Base-by-base conservation (phyloP, 2,329 filamentous ascomycete species). In the Cephalotrichum gorgonifer region DNA sequence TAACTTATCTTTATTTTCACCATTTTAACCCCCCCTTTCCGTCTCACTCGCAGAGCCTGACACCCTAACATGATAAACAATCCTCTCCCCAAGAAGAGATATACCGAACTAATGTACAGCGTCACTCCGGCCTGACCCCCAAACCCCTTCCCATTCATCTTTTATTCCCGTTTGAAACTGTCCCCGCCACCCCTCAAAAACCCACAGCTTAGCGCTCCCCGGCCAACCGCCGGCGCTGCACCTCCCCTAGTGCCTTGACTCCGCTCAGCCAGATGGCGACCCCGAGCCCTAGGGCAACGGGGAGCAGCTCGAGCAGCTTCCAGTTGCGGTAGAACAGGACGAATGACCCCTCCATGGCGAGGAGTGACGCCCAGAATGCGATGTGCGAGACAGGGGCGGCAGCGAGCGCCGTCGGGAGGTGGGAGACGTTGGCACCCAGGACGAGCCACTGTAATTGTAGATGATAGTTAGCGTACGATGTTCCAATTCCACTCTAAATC, bases 301-400 rank as follows among this genome's bases (percentile, higher is more conserved):
- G 90, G 45, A 98, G 73, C 14, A 81, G 81, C 72, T 95, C 85
- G 75, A 97, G 95, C 43, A 98, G 74, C 61, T 84, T 95, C 90
- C 91, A 96, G 61, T 71, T 80, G 48, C 79, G 85, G 69, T 97
- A 97, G 76, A 98, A 98, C 56, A 95, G 70, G 72, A 93, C 91
- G 70, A 98, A 96, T 50, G 95, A 82, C 15, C 79, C 86, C 66
- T 98, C 93, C 73, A 98, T 86, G 22, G 83, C 81, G 35, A 95
- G 53, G 50, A 98, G 81, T 5, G 89, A 95, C 47, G 86, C 86
- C 57, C 94, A 86, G 73, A 97, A 98, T 30, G 89, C 65, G 27
- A 73, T 72, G 63, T 98, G 91, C 5, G 91, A 84, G 41, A 95
- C 58, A 2, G 93, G 91, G 1, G 88, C 86, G 22, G 78, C 73